Evolutionary conservation across 1,284 basidiomycete species (phyloP).

Genomic region (Trichosporon inkin): DNA sequence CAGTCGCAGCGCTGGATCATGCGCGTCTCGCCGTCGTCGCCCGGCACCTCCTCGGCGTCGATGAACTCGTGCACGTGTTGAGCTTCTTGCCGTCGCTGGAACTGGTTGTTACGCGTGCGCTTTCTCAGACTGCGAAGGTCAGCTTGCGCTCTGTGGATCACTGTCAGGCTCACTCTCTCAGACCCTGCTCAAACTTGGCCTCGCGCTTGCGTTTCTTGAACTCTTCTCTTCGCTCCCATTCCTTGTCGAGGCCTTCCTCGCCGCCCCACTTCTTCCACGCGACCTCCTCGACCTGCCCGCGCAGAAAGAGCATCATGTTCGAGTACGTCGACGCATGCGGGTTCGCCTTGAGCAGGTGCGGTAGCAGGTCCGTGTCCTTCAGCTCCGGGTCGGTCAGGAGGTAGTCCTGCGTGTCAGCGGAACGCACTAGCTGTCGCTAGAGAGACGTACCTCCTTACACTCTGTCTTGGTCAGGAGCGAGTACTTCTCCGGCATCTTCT

Average conservation of each 20-base stretch:
- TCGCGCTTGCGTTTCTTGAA: slow-evolving; percentile 89
- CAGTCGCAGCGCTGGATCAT: slow-evolving; percentile 71
- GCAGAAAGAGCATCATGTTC: slow-evolving; percentile 99
- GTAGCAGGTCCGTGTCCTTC: slow-evolving; percentile 83
- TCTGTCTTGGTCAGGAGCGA: slow-evolving; percentile 97
- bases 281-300: slow-evolving; percentile 90
- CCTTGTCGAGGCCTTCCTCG: slow-evolving; percentile 80
- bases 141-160: background rate
- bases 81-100: slow-evolving; percentile 78
- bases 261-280: slow-evolving; percentile 99
- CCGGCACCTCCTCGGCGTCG: slow-evolving; percentile 55
- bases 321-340: slow-evolving; percentile 94
- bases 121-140: slow-evolving; percentile 57
- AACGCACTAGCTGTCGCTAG: background rate
- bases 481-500: slow-evolving; percentile 83
- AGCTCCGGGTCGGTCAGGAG: slow-evolving; percentile 87
- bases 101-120: slow-evolving; percentile 80
- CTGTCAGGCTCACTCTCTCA: slow-evolving; percentile 58
- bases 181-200: slow-evolving; percentile 83
- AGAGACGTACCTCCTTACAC: slow-evolving; percentile 84
- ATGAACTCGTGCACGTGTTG: slow-evolving; percentile 82
- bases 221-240: slow-evolving; percentile 72
- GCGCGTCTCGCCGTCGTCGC: slow-evolving; percentile 50
- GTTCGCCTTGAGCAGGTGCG: slow-evolving; percentile 91
- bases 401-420: slow-evolving; percentile 62